Percentiles rank a stretch among this genome's conserved stretches.
phyloP scores from a whole-genome alignment of 2,329 filamentous ascomycete species.

The Trichoderma koningiopsis region DNA sequence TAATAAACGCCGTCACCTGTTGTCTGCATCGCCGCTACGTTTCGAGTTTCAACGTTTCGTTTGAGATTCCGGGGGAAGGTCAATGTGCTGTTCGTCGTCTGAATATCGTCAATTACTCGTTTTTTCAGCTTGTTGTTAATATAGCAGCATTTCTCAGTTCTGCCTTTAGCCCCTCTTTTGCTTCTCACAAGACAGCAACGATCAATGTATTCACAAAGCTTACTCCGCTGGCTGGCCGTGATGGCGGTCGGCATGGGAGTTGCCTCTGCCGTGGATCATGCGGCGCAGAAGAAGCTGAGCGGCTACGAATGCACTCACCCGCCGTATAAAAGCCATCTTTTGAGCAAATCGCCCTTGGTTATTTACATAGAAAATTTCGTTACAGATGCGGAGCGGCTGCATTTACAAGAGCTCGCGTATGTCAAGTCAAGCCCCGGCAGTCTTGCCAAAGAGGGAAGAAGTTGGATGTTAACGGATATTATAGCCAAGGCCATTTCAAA shows the following conservation, averaged over 20 bases:
- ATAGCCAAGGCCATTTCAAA: conserved; percentile 47
- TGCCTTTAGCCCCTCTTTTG: neutral
- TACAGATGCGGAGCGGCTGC: conserved; percentile 43
- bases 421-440: conserved; percentile 25
- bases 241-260: neutral
- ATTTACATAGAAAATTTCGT: conserved; percentile 54
- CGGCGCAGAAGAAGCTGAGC: conserved; percentile 13
- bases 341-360: conserved; percentile 52
- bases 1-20: neutral
- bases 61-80: conserved; percentile 3
- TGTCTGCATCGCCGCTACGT: conserved; percentile 3
- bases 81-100: neutral
- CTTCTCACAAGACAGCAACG: neutral
- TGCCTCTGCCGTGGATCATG: conserved; percentile 3
- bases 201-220: neutral
- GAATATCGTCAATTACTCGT: neutral
- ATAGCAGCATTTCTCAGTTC: neutral
- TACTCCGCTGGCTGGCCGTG: conserved; percentile 20
- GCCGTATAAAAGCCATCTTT: conserved; percentile 46
- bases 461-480: neutral
- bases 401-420: conserved; percentile 48
- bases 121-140: too few species aligned
- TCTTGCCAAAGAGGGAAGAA: conserved; percentile 13
- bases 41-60: conserved; percentile 17
- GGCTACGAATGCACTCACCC: conserved; percentile 34